Evolutionary conservation across 345 rosid genomes (phyloP).

Genomic region (Cardamine occulta): DNA sequence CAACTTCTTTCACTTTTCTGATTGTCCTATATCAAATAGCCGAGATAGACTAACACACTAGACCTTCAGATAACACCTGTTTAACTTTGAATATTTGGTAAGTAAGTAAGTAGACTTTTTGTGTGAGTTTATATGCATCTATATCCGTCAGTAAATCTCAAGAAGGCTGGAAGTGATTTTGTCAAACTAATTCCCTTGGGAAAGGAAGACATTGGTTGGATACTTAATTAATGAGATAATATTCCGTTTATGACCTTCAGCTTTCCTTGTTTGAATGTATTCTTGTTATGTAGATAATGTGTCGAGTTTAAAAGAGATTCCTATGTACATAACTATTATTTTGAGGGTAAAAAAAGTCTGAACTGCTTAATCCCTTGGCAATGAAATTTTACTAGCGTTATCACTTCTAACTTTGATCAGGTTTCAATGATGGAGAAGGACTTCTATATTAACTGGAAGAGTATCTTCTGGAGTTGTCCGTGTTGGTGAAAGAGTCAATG

Average conservation of each 20-base stretch:
- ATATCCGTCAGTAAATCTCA: background rate
- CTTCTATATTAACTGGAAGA: conserved; percentile 90
- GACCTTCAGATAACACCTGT: background rate
- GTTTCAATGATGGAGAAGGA: conserved; percentile 99
- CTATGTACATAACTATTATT: conserved; percentile 9
- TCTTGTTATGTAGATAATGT: conserved; percentile 15
- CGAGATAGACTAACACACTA: conserved; percentile 3
- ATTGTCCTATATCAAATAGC: conserved; percentile 13
- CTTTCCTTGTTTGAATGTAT: background rate
- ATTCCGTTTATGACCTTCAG: conserved; percentile 2
- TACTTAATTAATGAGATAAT: conserved; percentile 6
- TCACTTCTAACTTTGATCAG: conserved; percentile 52
- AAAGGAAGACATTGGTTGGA: conserved; percentile 14
- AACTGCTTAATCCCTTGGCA: conserved; percentile 15
- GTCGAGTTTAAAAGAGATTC: conserved; percentile 1
- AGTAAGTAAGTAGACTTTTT: conserved; percentile 6
- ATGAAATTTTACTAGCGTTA: conserved; percentile 24
- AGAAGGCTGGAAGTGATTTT: conserved; percentile 4
- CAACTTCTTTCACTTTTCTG: conserved; percentile 13
- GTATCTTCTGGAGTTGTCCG: conserved; percentile 72
- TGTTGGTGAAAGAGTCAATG: conserved; percentile 84
- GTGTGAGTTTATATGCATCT: background rate
- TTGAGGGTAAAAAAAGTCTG: background rate
- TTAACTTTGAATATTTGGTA: background rate
- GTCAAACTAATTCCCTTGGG: background rate